A percentile compares a stretch with the other conserved stretches of the same genome.
Evolutionary conservation across 805 yeast genomes (phyloP).

Genomic region (Candida endomychidarum): DNA sequence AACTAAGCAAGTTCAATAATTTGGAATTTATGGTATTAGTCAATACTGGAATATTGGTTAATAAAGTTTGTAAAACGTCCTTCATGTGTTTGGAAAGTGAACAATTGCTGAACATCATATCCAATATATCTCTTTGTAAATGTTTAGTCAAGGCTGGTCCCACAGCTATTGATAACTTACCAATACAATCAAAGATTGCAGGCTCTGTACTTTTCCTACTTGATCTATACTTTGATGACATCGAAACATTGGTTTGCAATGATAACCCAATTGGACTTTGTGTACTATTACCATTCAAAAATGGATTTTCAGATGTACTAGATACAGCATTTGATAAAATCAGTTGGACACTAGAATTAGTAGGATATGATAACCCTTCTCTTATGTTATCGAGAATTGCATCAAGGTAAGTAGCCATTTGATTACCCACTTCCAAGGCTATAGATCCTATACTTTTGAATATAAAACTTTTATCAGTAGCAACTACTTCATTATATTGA

Average conservation of each 20-base stretch:
- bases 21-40: slow-evolving; percentile 71
- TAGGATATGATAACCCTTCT: slow-evolving; percentile 61
- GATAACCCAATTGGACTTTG: slow-evolving; percentile 22
- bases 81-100: slow-evolving; percentile 84
- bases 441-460: slow-evolving; percentile 83
- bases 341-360: slow-evolving; percentile 39
- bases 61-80: slow-evolving; percentile 66
- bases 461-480: slow-evolving; percentile 68
- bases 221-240: slow-evolving; percentile 53
- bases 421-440: slow-evolving; percentile 74
- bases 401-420: slow-evolving; percentile 83
- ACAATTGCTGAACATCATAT: slow-evolving; percentile 70
- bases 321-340: slow-evolving; percentile 41
- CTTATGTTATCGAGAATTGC: slow-evolving; percentile 81
- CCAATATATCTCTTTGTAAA: slow-evolving; percentile 76
- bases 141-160: slow-evolving; percentile 93
- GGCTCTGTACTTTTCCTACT: slow-evolving; percentile 73
- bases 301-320: slow-evolving; percentile 19
- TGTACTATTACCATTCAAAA: slow-evolving; percentile 12
- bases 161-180: slow-evolving; percentile 81
- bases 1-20: slow-evolving; percentile 67
- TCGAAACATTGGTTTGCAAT: slow-evolving; percentile 26
- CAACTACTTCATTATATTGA: slow-evolving; percentile 37
- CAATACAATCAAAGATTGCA: slow-evolving; percentile 84
- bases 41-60: slow-evolving; percentile 75